These are phyloP conservation scores for Hypoxylon crocopeplum DNA, from an alignment of 495 filamentous ascomycete genomes.

Conservation along the genomic window DNA sequence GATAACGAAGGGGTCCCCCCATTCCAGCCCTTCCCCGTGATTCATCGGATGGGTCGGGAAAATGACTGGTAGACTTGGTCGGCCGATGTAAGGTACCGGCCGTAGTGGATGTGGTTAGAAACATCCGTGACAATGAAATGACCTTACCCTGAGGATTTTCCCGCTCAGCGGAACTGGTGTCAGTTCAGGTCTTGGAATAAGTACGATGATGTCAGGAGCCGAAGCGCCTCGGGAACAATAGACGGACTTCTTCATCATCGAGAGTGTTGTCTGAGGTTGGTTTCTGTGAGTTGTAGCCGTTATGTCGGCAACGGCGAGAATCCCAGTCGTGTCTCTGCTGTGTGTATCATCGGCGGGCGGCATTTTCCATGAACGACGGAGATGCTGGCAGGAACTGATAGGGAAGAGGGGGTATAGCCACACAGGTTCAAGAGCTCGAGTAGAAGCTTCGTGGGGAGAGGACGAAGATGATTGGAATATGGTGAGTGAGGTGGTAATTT, in stretches of 20 bases:
- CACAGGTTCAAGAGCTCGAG: slow-evolving; percentile 13
- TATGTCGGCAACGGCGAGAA: slow-evolving; percentile 7
- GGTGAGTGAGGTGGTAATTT: slow-evolving; percentile 39
- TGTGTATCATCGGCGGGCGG: slow-evolving; percentile 21
- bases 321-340: neutral
- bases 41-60: slow-evolving; percentile 36
- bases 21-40: slow-evolving; percentile 36
- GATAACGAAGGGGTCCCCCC: slow-evolving; percentile 34
- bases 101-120: slow-evolving; percentile 27
- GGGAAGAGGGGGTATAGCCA: slow-evolving; percentile 13
- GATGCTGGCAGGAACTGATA: slow-evolving; percentile 23
- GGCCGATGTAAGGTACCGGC: slow-evolving; percentile 41
- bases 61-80: slow-evolving; percentile 39
- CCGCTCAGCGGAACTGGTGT: slow-evolving; percentile 24
- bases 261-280: neutral
- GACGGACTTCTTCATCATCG: neutral
- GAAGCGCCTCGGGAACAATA: slow-evolving; percentile 1
- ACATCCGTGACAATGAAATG: slow-evolving; percentile 27
- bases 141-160: slow-evolving; percentile 30
- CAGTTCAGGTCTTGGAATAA: slow-evolving; percentile 25
- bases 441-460: slow-evolving; percentile 29
- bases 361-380: slow-evolving; percentile 25
- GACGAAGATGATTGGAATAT: slow-evolving; percentile 39
- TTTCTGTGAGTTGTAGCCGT: neutral
- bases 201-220: slow-evolving; percentile 37